Evolutionary conservation across 257 asterid genomes (phyloP).

Genomic region (Solanum ahanhuiri): DNA sequence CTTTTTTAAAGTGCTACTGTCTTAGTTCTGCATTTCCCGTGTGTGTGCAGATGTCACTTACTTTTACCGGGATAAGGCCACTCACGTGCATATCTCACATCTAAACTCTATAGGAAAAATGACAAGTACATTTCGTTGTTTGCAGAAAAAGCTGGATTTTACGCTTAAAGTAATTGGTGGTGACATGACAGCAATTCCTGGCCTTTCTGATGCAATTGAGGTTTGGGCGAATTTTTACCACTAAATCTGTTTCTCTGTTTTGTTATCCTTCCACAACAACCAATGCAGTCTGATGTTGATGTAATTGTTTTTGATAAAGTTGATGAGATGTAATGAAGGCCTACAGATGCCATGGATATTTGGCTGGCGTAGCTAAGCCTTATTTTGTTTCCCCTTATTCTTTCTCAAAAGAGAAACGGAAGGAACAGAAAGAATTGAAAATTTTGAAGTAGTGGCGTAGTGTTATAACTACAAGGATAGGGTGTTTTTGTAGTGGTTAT

Average conservation of each 20-base stretch:
- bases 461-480: neutral
- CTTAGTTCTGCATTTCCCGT: neutral
- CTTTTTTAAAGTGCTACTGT: neutral
- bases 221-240: constrained; percentile 16
- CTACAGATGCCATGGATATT: neutral
- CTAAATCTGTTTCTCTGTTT: neutral
- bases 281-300: neutral
- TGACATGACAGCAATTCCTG: constrained; percentile 76
- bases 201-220: constrained; percentile 85
- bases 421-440: neutral
- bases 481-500: neutral
- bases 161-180: constrained; percentile 91
- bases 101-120: neutral
- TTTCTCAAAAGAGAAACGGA: neutral
- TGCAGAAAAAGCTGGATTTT: constrained; percentile 80
- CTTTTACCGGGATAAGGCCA: neutral
- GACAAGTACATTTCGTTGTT: neutral
- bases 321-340: neutral
- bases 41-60: neutral
- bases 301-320: neutral
- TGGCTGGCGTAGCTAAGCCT: neutral
- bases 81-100: neutral
- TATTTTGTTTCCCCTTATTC: neutral
- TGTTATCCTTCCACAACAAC: neutral
- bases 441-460: neutral